These are phyloP conservation scores for Oryza brachyantha DNA, from an alignment of 176 grass and related monocot genomes.

Conservation along the genomic window DNA sequence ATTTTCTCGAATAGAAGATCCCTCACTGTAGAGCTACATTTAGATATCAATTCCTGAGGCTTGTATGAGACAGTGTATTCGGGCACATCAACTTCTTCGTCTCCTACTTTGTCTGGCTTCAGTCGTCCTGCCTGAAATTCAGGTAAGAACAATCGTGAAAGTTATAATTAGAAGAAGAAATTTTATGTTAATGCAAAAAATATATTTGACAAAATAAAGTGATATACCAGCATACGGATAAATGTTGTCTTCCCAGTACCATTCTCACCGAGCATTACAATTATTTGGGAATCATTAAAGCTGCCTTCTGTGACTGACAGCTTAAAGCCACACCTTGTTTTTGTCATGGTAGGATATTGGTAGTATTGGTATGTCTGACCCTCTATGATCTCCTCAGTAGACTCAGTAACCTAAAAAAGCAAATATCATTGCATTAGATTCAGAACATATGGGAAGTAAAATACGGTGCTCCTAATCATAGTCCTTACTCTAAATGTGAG, in stretches of 20 bases:
- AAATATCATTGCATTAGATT: conserved; percentile 26
- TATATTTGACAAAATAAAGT: conserved; percentile 2
- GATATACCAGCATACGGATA: conserved; percentile 66
- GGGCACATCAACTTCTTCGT: conserved; percentile 59
- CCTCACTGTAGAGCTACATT: conserved; percentile 56
- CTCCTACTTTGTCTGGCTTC: conserved; percentile 58
- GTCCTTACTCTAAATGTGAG: conserved; percentile 72
- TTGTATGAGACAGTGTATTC: conserved; percentile 77
- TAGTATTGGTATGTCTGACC: conserved; percentile 72
- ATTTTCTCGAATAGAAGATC: conserved; percentile 65
- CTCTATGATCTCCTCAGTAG: conserved; percentile 56
- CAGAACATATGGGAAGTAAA: conserved; percentile 14
- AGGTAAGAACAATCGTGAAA: neutral
- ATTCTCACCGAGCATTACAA: conserved; percentile 86
- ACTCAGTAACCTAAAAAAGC: conserved; percentile 55
- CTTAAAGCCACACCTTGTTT: conserved; percentile 62
- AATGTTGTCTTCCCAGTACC: conserved; percentile 83
- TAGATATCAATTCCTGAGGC: conserved; percentile 68
- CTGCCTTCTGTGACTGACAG: conserved; percentile 52
- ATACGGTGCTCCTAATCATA: neutral
- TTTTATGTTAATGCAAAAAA: no score
- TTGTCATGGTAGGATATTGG: conserved; percentile 71
- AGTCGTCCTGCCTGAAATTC: conserved; percentile 51
- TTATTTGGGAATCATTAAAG: conserved; percentile 71
- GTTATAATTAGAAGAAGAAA: no score